phyloP scores from a whole-genome alignment of 1,284 basidiomycete species.

The Malassezia sympodialis region DNA sequence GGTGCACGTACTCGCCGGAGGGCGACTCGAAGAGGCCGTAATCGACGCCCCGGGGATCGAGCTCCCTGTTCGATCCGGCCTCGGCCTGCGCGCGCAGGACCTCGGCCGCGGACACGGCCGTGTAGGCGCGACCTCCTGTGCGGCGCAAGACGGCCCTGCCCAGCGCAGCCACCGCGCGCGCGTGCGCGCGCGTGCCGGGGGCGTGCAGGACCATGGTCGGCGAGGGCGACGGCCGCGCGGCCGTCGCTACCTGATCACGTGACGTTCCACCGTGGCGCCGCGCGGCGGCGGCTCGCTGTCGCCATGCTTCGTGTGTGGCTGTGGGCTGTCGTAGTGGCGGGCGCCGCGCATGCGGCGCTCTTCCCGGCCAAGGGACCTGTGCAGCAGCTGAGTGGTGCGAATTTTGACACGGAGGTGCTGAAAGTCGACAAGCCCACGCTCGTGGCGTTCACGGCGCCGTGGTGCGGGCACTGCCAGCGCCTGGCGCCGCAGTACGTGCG shows the following conservation, averaged over 20 bases:
- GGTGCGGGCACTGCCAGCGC: conserved; percentile 63
- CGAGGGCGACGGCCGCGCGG: too few species aligned
- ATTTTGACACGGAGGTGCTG: conserved; percentile 42
- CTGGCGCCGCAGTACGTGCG: conserved; percentile 76
- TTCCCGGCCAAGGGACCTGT: conserved; percentile 36
- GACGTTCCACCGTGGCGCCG: conserved; percentile 10
- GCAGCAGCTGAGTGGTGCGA: conserved; percentile 20
- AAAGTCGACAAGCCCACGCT: conserved; percentile 47
- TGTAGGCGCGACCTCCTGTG: not conserved
- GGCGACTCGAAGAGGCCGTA: conserved; percentile 30
- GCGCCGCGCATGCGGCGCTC: conserved; percentile 25
- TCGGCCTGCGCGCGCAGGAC: conserved; percentile 1
- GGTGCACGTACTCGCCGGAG: conserved; percentile 4
- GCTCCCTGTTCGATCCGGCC: conserved; percentile 27
- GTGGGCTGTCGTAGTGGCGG: conserved; percentile 7
- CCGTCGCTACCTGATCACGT: conserved; percentile 1
- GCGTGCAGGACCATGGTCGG: not conserved
- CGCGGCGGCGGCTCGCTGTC: not conserved
- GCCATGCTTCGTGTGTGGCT: conserved; percentile 15
- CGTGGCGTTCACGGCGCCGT: conserved; percentile 49
- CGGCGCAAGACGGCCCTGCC: not conserved
- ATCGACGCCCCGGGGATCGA: conserved; percentile 34
- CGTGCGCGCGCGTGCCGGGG: not conserved
- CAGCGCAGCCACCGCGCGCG: not conserved
- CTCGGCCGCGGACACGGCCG: not conserved